phyloP scores from a whole-genome alignment of 352 stramenopile species.

The Ophiocytium majus region DNA sequence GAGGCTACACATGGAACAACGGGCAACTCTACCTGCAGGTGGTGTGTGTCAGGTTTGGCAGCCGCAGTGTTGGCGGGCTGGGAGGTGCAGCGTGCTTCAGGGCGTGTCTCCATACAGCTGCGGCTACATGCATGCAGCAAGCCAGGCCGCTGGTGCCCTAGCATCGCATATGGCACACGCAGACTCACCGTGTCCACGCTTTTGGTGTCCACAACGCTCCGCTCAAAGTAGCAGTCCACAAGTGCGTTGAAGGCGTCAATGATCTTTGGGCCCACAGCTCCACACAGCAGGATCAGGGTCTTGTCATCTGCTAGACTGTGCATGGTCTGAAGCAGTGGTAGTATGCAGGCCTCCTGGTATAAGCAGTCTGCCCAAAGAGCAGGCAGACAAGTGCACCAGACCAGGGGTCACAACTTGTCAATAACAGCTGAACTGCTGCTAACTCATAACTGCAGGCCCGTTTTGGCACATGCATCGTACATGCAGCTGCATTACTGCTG shows the following conservation, averaged over 20 bases:
- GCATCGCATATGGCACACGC: neutral
- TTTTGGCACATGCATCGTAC: too few species aligned
- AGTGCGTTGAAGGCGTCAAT: constrained; percentile 31
- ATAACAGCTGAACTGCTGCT: too few species aligned
- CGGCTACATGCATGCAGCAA: neutral
- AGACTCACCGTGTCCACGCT: constrained; percentile 39
- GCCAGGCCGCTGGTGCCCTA: too few species aligned
- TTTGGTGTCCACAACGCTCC: constrained; percentile 40
- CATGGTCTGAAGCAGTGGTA: constrained; percentile 45
- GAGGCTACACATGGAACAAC: neutral
- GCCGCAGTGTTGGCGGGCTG: neutral
- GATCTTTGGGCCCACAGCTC: constrained; percentile 44
- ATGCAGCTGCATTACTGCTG: too few species aligned
- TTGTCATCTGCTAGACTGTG: constrained; percentile 26
- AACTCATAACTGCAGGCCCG: too few species aligned
- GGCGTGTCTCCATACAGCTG: neutral
- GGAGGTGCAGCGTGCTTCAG: neutral
- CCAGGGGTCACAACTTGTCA: too few species aligned
- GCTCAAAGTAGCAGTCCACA: constrained; percentile 48
- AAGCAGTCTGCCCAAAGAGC: constrained; percentile 48
- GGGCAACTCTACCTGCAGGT: too few species aligned
- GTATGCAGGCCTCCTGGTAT: constrained; percentile 50
- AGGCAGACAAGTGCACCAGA: too few species aligned
- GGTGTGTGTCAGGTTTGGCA: too few species aligned
- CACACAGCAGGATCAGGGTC: constrained; percentile 40